phyloP scores from a whole-genome alignment of 352 stramenopile species.

The Plasmopara viticola region DNA sequence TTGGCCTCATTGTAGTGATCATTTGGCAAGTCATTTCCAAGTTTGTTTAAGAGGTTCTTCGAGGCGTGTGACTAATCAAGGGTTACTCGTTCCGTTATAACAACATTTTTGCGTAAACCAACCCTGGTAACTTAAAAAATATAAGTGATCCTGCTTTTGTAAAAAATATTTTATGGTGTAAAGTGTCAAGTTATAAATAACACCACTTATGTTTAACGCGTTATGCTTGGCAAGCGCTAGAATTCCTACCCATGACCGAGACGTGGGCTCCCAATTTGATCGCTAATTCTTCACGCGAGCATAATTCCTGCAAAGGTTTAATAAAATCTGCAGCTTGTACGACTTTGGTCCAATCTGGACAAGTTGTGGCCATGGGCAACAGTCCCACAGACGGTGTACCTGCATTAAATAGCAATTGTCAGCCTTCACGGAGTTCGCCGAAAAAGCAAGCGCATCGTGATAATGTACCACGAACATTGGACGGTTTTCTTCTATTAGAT shows the following conservation, averaged over 20 bases:
- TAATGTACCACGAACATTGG: slow-evolving; percentile 42
- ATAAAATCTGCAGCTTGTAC: slow-evolving; percentile 22
- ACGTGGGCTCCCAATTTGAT: slow-evolving; percentile 12
- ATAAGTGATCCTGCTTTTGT: not conserved
- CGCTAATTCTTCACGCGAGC: slow-evolving; percentile 2
- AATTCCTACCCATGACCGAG: not conserved
- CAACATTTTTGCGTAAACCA: slow-evolving; percentile 23
- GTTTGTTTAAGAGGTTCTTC: slow-evolving; percentile 29
- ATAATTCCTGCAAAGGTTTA: slow-evolving; percentile 14
- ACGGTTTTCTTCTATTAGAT: slow-evolving; percentile 76
- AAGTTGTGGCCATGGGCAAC: slow-evolving; percentile 25
- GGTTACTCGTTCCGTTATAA: slow-evolving; percentile 9
- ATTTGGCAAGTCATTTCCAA: slow-evolving; percentile 65
- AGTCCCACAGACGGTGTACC: slow-evolving; percentile 1
- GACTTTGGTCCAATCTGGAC: slow-evolving; percentile 24
- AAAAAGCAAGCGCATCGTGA: slow-evolving; percentile 20
- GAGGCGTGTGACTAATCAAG: not conserved
- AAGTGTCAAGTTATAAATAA: slow-evolving; percentile 4
- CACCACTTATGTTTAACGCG: slow-evolving; percentile 8
- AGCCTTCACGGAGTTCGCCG: slow-evolving; percentile 6
- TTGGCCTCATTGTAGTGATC: slow-evolving; percentile 62
- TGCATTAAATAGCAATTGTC: slow-evolving; percentile 10
- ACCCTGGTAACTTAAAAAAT: slow-evolving; percentile 26
- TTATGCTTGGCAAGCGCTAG: no score
- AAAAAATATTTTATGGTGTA: not conserved